Conservation (phyloP, 1,284 basidiomycete species). For the Sporisorium iseilematis-ciliati region DNA sequence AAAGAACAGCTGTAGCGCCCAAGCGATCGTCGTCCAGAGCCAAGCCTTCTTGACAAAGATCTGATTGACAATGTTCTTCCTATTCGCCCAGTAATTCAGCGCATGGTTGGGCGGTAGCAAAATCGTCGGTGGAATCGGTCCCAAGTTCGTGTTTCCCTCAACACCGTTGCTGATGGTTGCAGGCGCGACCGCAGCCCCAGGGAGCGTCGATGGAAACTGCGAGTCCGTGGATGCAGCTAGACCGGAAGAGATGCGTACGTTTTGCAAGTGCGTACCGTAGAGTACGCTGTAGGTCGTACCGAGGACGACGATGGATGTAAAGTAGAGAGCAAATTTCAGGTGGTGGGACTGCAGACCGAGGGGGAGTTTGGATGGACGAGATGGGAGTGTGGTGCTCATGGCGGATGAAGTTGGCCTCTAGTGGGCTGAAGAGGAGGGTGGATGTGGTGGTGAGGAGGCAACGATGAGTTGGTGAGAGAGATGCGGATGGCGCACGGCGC, state of each 20-base stretch:
- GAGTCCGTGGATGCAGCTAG: slow-evolving; percentile 41
- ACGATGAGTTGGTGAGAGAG: background rate
- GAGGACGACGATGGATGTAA: slow-evolving; percentile 72
- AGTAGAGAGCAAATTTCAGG: slow-evolving; percentile 46
- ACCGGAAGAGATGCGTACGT: slow-evolving; percentile 62
- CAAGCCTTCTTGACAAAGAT: slow-evolving; percentile 90
- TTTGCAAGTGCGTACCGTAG: slow-evolving; percentile 72
- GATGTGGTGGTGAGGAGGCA: slow-evolving; percentile 4
- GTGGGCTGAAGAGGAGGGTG: background rate
- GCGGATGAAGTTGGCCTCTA: background rate
- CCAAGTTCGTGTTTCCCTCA: slow-evolving; percentile 75
- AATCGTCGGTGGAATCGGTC: slow-evolving; percentile 67
- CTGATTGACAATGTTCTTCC: slow-evolving; percentile 84
- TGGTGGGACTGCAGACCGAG: slow-evolving; percentile 48
- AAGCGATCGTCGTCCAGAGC: slow-evolving; percentile 80
- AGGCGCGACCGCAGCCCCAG: slow-evolving; percentile 36
- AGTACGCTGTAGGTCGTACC: slow-evolving; percentile 76
- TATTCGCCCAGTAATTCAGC: slow-evolving; percentile 74
- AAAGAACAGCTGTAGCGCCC: slow-evolving; percentile 34
- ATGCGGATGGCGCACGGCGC: slow-evolving; percentile 9
- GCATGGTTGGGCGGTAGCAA: slow-evolving; percentile 74
- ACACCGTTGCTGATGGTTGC: slow-evolving; percentile 17
- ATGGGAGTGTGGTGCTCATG: slow-evolving; percentile 23
- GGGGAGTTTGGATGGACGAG: slow-evolving; percentile 30
- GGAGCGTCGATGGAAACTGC: slow-evolving; percentile 27